These are phyloP conservation scores for Synchytrium microbalum DNA, from an alignment of 371 early-diverging fungal genomes.

Conservation along the genomic window DNA sequence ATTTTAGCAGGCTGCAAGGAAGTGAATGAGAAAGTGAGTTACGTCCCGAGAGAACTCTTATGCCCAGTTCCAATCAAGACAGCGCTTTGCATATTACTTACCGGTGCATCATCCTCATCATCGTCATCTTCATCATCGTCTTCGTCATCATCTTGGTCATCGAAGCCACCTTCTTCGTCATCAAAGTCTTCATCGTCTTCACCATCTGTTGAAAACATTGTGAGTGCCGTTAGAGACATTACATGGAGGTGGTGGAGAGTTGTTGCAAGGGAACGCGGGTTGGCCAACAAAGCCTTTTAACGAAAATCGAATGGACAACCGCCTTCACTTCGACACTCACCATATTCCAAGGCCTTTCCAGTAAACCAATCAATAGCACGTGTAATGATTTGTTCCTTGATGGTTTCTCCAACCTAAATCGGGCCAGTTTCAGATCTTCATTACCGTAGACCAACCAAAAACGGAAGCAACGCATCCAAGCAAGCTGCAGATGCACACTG, in stretches of 20 bases:
- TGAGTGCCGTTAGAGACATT: background rate
- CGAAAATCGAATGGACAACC: constrained; percentile 53
- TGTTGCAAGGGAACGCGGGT: too few relatives aligned
- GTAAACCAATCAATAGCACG: constrained; percentile 97
- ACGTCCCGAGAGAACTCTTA: too few relatives aligned
- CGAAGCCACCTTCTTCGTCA: constrained; percentile 52
- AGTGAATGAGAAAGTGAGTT: too few relatives aligned
- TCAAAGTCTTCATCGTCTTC: constrained; percentile 38
- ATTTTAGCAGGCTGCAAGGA: too few relatives aligned
- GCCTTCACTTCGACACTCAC: constrained; percentile 36
- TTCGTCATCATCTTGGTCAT: constrained; percentile 43
- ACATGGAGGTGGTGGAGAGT: too few relatives aligned
- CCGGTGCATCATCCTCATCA: constrained; percentile 26
- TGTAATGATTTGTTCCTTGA: constrained; percentile 93
- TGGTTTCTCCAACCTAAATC: constrained; percentile 71
- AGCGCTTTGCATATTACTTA: too few relatives aligned
- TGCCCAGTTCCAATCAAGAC: too few relatives aligned
- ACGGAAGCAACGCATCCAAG: background rate
- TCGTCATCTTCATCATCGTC: constrained; percentile 56
- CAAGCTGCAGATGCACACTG: background rate
- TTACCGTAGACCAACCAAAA: too few relatives aligned
- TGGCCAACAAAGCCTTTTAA: too few relatives aligned
- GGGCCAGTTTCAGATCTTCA: background rate
- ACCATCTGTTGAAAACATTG: constrained; percentile 17
- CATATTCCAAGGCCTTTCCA: constrained; percentile 84